phyloP scores from a whole-genome alignment of 2,329 filamentous ascomycete genomes.

The Westerdykella aurantiaca region DNA sequence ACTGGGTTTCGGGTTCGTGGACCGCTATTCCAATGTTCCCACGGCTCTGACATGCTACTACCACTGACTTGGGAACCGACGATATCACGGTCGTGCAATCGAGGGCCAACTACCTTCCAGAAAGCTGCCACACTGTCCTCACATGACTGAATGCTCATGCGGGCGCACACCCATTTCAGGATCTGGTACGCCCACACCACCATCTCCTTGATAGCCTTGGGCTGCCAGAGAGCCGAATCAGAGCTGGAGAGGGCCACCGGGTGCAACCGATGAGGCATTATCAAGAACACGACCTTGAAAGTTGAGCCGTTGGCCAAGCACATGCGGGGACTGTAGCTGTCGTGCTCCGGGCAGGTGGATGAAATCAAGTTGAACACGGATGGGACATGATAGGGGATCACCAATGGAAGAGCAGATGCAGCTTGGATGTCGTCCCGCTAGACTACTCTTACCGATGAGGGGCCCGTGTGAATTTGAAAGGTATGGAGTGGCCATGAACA shows the following conservation, averaged over 20 bases:
- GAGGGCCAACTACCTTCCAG: constrained; percentile 24
- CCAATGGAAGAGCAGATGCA: too few relatives aligned
- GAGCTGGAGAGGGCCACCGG: constrained; percentile 17
- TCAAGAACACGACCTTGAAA: constrained; percentile 2
- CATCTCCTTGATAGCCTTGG: constrained; percentile 16
- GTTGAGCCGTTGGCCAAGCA: constrained; percentile 18
- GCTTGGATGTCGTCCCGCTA: constrained; percentile 2
- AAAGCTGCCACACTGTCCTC: constrained; percentile 22
- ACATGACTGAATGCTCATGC: constrained; percentile 32
- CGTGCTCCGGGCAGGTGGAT: constrained; percentile 4
- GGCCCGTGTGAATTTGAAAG: too few relatives aligned
- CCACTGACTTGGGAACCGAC: constrained; percentile 9
- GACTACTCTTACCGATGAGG: too few relatives aligned
- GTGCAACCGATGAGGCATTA: constrained; percentile 22
- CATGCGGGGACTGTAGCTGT: constrained; percentile 7
- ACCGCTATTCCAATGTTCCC: constrained; percentile 21
- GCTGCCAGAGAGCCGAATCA: constrained; percentile 26
- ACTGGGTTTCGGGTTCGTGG: constrained; percentile 8
- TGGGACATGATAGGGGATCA: too few relatives aligned
- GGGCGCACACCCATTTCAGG: constrained; percentile 16
- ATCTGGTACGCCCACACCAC: constrained; percentile 22
- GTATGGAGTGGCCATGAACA: too few relatives aligned
- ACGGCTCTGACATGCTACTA: constrained; percentile 16
- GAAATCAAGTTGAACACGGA: too few relatives aligned
- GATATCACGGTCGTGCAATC: constrained; percentile 22